Evolutionary conservation across 2,329 filamentous ascomycete genomes (phyloP).

Genomic region (Xylaria sp.): DNA sequence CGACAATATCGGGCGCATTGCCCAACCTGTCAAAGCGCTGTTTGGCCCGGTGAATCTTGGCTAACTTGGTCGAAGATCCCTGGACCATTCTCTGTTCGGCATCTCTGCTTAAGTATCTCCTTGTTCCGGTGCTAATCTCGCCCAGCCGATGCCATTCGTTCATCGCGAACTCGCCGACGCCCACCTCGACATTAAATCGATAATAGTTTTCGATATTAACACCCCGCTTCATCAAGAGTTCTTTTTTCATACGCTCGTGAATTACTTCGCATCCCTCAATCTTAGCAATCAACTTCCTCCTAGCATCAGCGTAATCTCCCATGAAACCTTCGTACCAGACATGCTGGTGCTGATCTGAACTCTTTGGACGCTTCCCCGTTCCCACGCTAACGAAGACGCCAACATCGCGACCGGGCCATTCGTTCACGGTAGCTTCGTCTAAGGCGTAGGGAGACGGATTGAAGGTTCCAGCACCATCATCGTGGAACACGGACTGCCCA

Average conservation of each 20-base stretch:
- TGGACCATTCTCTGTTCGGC: constrained; percentile 82
- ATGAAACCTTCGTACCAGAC: constrained; percentile 96
- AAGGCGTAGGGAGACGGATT: constrained; percentile 88
- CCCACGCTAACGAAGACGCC: constrained; percentile 93
- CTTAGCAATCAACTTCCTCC: constrained; percentile 84
- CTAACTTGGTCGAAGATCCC: constrained; percentile 80
- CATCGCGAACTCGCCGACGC: constrained; percentile 97
- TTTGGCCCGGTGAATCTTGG: constrained; percentile 83
- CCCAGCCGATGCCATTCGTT: constrained; percentile 96
- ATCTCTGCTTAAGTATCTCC: constrained; percentile 79
- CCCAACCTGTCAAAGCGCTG: constrained; percentile 67
- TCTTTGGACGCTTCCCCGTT: constrained; percentile 82
- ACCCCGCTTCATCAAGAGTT: constrained; percentile 78
- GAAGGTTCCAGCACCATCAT: constrained; percentile 90
- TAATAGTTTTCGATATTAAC: constrained; percentile 93
- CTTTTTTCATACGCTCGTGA: constrained; percentile 84
- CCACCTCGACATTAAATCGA: constrained; percentile 94
- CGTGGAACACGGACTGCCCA: constrained; percentile 91
- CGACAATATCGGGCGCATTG: constrained; percentile 57
- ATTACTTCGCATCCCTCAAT: constrained; percentile 95
- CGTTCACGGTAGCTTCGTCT: constrained; percentile 90
- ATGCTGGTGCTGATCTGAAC: constrained; percentile 74
- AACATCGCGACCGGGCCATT: constrained; percentile 94
- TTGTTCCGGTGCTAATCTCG: constrained; percentile 92
- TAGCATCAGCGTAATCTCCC: constrained; percentile 90